Base-by-base conservation (phyloP, 225 moss, liverwort and hornwort genomes). In the Bryum argenteum region DNA sequence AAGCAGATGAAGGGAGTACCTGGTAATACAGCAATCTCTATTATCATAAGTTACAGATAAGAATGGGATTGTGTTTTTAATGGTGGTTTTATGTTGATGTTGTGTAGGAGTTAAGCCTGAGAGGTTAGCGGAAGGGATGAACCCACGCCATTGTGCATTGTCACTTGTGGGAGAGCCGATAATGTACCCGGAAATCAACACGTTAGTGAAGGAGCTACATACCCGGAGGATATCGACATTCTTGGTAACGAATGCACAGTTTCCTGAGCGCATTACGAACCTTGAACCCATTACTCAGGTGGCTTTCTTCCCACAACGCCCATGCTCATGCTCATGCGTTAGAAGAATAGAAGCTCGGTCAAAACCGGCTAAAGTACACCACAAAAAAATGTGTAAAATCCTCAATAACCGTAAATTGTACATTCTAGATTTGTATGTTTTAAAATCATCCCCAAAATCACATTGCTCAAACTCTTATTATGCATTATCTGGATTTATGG, bases 1-100 rank as follows among this genome's bases (percentile, higher is more conserved):
- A 90, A 89, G 69, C 88, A 94, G 77, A 97, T 97, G 97, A 97
- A 97, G 71, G 97, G 97, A 66, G 97, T 97, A 43, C 97, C 97
- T 90, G 96, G 96, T 96, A 87, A 48, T n/a, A n/a, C n/a, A n/a
- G n/a, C n/a, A n/a, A n/a, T n/a, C n/a, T n/a, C n/a, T n/a, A n/a
- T n/a, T n/a, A n/a, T 33, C 0, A 5, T 0, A 33, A 33, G 33
- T 45, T 18, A 17, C 15, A 17, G 20, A 66, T 13, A 14, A 12
- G 59, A 26, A 10, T 55, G 10, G 41, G 52, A 38, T 3, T 58
- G 51, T 45, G 43, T 58, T 69, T 44, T 14, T 11, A 11, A 23
- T 22, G 53, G 10, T 44, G 2, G 40, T 44, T n/a, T n/a, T n/a
- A n/a, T 61, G 14, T 39, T 37, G 38, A 26, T 44, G 14, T 61